phyloP scores from a whole-genome alignment of 2,329 filamentous ascomycete genomes.

The Eutypella sp. region DNA sequence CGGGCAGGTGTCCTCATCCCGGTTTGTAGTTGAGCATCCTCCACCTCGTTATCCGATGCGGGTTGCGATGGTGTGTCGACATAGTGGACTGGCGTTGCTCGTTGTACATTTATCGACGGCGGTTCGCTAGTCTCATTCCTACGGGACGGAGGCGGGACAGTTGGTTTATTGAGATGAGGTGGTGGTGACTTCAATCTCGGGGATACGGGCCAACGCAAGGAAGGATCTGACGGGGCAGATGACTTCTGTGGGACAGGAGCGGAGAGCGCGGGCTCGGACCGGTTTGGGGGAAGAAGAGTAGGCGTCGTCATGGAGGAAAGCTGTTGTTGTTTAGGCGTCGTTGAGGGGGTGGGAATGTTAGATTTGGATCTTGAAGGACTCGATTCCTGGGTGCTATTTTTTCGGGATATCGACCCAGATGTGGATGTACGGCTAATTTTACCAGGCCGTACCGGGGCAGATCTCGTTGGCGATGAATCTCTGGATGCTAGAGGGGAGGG shows the following conservation, averaged over 20 bases:
- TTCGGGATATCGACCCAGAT: conserved; percentile 50
- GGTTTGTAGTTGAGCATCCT: conserved; percentile 44
- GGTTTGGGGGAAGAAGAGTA: conserved; percentile 52
- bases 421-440: conserved; percentile 24
- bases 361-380: conserved; percentile 54
- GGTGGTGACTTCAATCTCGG: conserved; percentile 75
- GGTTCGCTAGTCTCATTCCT: conserved; percentile 47
- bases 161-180: conserved; percentile 45
- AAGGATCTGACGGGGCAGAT: conserved; percentile 39
- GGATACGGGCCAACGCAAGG: conserved; percentile 70
- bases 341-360: conserved; percentile 54
- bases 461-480: conserved; percentile 25
- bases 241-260: conserved; percentile 62
- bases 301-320: conserved; percentile 66
- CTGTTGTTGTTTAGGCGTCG: conserved; percentile 56
- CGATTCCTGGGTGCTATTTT: conserved; percentile 59
- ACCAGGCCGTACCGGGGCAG: conserved; percentile 12
- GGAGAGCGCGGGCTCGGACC: conserved; percentile 56
- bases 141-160: conserved; percentile 24
- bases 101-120: conserved; percentile 49
- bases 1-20: conserved; percentile 58
- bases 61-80: conserved; percentile 31
- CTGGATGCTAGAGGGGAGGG: conserved; percentile 26
- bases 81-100: conserved; percentile 42
- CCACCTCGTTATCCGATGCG: conserved; percentile 47